These are phyloP conservation scores for Lodderomyces oxycetoniae DNA, from an alignment of 1,139 yeast genomes.

Conservation along the genomic window DNA sequence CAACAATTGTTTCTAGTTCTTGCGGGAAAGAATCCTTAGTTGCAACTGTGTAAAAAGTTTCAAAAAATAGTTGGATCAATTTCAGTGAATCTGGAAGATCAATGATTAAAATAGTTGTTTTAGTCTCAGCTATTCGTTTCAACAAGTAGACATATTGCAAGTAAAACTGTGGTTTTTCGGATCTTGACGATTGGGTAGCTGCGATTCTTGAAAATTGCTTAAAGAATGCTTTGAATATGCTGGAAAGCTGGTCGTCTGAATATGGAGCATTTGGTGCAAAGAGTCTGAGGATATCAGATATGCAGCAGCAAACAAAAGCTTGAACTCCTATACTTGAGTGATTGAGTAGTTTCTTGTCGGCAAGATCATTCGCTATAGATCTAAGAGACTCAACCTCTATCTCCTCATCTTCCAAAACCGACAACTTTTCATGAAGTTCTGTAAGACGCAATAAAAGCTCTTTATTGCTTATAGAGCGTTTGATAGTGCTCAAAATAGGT, in stretches of 20 bases:
- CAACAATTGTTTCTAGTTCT: conserved; percentile 53
- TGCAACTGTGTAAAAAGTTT: conserved; percentile 55
- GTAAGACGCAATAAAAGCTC: conserved; percentile 45
- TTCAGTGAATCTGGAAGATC: conserved; percentile 64
- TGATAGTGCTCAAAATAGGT: conserved; percentile 50
- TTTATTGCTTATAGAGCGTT: conserved; percentile 52
- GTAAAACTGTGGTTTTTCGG: conserved; percentile 41
- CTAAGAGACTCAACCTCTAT: conserved; percentile 37
- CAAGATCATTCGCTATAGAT: conserved; percentile 47
- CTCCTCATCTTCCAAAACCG: conserved; percentile 57
- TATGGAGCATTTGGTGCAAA: conserved; percentile 93
- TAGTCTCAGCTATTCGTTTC: conserved; percentile 69
- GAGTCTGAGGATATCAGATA: conserved; percentile 70
- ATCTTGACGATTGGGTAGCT: conserved; percentile 36
- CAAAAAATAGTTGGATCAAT: conserved; percentile 54
- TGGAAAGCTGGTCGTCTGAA: conserved; percentile 56
- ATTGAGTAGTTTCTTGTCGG: conserved; percentile 52
- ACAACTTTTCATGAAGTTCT: conserved; percentile 56
- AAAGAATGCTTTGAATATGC: conserved; percentile 59
- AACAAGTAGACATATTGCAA: conserved; percentile 64
- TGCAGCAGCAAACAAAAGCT: conserved; percentile 66
- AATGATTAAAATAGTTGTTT: conserved; percentile 72
- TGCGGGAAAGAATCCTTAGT: conserved; percentile 33
- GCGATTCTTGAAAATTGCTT: conserved; percentile 56
- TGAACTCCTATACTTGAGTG: conserved; percentile 69